Base-by-base conservation (phyloP, 805 yeast species). In the Ogataea dorogensis region DNA sequence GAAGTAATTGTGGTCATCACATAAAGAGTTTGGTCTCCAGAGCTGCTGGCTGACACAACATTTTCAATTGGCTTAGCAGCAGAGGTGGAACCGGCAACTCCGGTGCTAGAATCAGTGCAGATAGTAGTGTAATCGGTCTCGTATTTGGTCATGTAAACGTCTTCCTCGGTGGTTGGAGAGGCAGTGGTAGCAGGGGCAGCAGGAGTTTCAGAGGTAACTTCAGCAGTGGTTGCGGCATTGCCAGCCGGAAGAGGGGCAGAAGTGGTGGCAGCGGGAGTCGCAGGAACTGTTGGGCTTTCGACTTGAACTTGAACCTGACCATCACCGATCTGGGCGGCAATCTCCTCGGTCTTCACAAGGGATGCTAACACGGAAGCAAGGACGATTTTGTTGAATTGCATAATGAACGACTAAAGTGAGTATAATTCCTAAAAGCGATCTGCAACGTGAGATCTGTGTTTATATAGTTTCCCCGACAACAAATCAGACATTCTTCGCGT, bases 301-400 rank as follows among this genome's bases (percentile, higher is more conserved):
- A 15, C 30, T 2, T 4, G 33, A 21, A 42, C 50, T 38, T 49
- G 54, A 38, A 50, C 43, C 36, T 50, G 54, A 27, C 54, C 54
- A 30, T 50, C 54, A 25, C 40, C 52, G 28, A 46, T 46, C 38
- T 50, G 47, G n/a, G 42, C 30, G 37, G 47, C 51, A 12, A 51
- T 29, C 9, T 36, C 46, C 2, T 38, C 46, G 12, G 52, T 35
- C 23, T 8, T n/a, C n/a, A 25, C 40, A 24, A 36, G 21, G 16
- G 40, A 13, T n/a, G 40, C 34, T 12, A 36, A 18, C 15, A 30
- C 13, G 21, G 40, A 12, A 25, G 41, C 35, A 25, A 50, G 31
- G 26, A 45, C 45, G 39, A 50, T 31, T 31, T 43, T 33, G 25
- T 28, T 46, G 40, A 51, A 42, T 48, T 50, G 54, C 56, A 51